phyloP scores from a whole-genome alignment of 106 monocot genomes.

The Dendrobium officinale region DNA sequence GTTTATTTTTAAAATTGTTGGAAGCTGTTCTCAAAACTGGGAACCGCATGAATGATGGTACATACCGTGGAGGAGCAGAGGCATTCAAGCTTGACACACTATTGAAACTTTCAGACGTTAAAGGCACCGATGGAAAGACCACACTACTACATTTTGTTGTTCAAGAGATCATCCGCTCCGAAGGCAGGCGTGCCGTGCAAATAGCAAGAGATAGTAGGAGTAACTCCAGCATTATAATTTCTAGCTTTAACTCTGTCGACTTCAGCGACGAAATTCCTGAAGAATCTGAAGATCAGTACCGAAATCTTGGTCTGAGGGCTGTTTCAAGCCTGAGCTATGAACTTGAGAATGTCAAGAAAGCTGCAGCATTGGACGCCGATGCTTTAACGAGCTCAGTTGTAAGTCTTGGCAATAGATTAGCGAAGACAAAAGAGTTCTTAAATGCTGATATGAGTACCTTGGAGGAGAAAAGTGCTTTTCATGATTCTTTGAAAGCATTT shows the following conservation, averaged over 20 bases:
- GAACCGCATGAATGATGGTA: too few relatives aligned
- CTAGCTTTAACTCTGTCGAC: conserved; percentile 32
- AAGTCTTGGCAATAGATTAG: conserved; percentile 24
- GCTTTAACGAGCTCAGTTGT: conserved; percentile 19
- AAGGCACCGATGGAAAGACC: conserved; percentile 50
- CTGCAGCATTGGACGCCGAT: conserved; percentile 43
- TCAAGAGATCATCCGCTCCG: conserved; percentile 48
- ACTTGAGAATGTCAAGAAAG: conserved; percentile 60
- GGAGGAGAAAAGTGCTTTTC: conserved; percentile 42
- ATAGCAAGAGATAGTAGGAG: conserved; percentile 21
- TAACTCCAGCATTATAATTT: conserved; percentile 18
- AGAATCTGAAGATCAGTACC: conserved; percentile 26
- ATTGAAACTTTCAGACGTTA: conserved; percentile 67
- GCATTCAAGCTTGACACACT: too few relatives aligned
- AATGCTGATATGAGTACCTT: conserved; percentile 35
- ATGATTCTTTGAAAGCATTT: conserved; percentile 30
- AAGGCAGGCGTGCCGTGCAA: conserved; percentile 41
- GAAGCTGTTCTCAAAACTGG: too few relatives aligned
- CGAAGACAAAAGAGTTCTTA: conserved; percentile 28
- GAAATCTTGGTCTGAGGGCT: conserved; percentile 28
- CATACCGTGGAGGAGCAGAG: too few relatives aligned
- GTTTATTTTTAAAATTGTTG: conserved; percentile 42
- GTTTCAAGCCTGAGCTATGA: conserved; percentile 34
- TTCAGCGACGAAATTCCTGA: conserved; percentile 15
- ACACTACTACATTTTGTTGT: conserved; percentile 62